Evolutionary conservation across 805 yeast species (phyloP).

Genomic region (Candida odintsovae): DNA sequence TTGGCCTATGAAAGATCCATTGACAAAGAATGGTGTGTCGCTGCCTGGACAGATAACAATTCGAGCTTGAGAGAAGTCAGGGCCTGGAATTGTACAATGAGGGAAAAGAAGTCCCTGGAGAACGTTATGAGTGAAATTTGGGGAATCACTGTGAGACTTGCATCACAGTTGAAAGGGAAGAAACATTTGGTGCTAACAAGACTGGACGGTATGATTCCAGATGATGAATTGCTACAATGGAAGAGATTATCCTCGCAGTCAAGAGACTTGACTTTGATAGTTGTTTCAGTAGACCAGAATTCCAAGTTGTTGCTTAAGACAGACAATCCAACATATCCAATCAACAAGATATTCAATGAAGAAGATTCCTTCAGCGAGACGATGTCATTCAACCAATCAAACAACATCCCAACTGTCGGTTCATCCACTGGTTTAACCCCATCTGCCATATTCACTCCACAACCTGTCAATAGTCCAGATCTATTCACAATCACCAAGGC

Average conservation of each 20-base stretch:
- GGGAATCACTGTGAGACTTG: slow-evolving; percentile 46
- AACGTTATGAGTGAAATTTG: slow-evolving; percentile 63
- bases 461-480: slow-evolving; percentile 23
- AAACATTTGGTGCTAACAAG: slow-evolving; percentile 64
- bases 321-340: slow-evolving; percentile 27
- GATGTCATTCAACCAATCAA: background rate
- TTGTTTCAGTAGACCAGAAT: slow-evolving; percentile 58
- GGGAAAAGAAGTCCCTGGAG: slow-evolving; percentile 36
- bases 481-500: slow-evolving; percentile 14
- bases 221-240: slow-evolving; percentile 79
- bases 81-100: slow-evolving; percentile 51
- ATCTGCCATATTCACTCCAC: slow-evolving; percentile 23
- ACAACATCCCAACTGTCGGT: slow-evolving; percentile 19
- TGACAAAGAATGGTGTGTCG: slow-evolving; percentile 80
- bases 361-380: slow-evolving; percentile 14
- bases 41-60: slow-evolving; percentile 84
- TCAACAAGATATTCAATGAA: slow-evolving; percentile 28
- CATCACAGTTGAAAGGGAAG: slow-evolving; percentile 31
- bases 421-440: slow-evolving; percentile 24
- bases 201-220: slow-evolving; percentile 68
- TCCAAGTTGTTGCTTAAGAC: slow-evolving; percentile 39
- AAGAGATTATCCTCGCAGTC: slow-evolving; percentile 58
- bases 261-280: slow-evolving; percentile 55
- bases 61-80: slow-evolving; percentile 59
- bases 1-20: slow-evolving; percentile 78